A percentile compares a stretch with the other conserved stretches of the same genome.
Conservation (phyloP, 1,284 basidiomycete species). For the Cryptococcus sp. region DNA sequence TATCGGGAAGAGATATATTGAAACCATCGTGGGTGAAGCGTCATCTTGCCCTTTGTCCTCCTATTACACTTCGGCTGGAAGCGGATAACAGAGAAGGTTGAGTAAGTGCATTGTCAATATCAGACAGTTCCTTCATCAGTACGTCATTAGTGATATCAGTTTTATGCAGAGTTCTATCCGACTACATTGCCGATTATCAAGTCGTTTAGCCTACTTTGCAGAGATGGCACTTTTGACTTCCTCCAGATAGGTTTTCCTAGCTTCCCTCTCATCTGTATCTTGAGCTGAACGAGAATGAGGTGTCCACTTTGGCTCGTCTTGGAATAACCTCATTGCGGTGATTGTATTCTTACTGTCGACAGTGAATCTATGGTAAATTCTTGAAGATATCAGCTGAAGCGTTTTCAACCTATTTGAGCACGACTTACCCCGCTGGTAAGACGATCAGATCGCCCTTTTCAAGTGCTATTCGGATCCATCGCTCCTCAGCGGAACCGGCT, state of each 20-base stretch:
- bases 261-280: constrained; percentile 60
- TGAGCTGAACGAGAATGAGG: constrained; percentile 61
- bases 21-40: too few relatives aligned
- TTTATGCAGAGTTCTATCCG: too few relatives aligned
- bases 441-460: constrained; percentile 67
- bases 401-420: neutral
- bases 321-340: constrained; percentile 70
- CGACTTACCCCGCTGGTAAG: constrained; percentile 59
- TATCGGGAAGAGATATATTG: too few relatives aligned
- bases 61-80: too few relatives aligned
- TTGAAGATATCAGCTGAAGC: neutral
- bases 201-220: too few relatives aligned
- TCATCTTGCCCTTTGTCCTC: too few relatives aligned
- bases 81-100: too few relatives aligned
- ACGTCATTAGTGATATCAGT: too few relatives aligned
- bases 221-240: neutral
- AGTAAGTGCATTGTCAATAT: too few relatives aligned
- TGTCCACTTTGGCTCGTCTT: constrained; percentile 85
- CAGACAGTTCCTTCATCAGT: too few relatives aligned
- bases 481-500: constrained; percentile 48
- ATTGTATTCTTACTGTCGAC: constrained; percentile 65
- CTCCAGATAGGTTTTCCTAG: constrained; percentile 45
- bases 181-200: too few relatives aligned
- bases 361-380: constrained; percentile 80
- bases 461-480: constrained; percentile 69